Evolutionary conservation across 106 monocot species (phyloP).

Genomic region (Posidonia australis): DNA sequence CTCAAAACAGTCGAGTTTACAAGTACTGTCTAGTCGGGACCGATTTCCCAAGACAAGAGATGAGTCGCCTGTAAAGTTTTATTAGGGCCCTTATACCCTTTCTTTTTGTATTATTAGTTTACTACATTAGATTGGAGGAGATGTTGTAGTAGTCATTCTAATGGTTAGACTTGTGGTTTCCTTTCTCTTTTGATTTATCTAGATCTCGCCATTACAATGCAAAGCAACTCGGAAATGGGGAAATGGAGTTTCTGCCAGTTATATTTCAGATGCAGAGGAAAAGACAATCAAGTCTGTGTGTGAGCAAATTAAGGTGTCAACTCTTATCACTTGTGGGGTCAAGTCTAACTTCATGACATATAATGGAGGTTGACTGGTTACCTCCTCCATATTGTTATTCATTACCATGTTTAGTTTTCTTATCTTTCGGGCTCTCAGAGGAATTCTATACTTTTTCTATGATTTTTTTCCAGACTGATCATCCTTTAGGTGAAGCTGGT

Average conservation of each 20-base stretch:
- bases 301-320: constrained; percentile 2
- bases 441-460: not conserved
- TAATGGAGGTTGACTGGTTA: not conserved
- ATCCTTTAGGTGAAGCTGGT: constrained; percentile 19
- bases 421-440: not conserved
- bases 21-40: not conserved
- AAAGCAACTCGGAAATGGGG: constrained; percentile 17
- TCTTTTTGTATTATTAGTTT: not conserved
- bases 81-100: not conserved
- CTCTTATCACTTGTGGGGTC: not conserved
- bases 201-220: not conserved
- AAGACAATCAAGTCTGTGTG: constrained; percentile 6
- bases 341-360: not conserved
- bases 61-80: not conserved
- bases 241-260: constrained; percentile 26
- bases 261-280: constrained; percentile 31
- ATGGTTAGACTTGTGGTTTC: not conserved
- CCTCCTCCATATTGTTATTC: not conserved
- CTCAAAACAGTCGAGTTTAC: not conserved
- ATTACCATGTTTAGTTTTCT: not conserved
- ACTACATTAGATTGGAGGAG: not conserved
- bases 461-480: constrained; percentile 19
- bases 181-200: not conserved
- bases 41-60: not conserved
- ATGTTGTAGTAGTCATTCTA: not conserved